Base-by-base conservation (phyloP, 2,329 filamentous ascomycete genomes). In the Trichoderma arundinaceum region DNA sequence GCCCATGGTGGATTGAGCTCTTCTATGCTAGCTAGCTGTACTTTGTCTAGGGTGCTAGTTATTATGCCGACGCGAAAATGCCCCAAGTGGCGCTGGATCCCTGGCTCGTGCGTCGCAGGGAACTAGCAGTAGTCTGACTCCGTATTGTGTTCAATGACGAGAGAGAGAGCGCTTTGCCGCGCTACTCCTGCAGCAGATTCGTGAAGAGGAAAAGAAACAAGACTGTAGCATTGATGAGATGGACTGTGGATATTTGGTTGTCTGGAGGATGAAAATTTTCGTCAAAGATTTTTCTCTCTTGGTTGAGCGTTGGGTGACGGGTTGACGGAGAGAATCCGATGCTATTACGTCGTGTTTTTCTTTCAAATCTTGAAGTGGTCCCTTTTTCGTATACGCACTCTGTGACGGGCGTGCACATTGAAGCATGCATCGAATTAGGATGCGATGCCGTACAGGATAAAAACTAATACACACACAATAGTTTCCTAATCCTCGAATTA, bases 231-330 rank as follows among this genome's bases (percentile, higher is more conserved):
- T 38, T 33, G 17, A n/a, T 10, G 43, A 33, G 33, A 52, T 22
- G 4, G 22, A 10, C 41, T n/a, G 59, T 53, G 59, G 59, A 33
- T 62, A 53, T 62, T 33, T 62, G 48, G 59, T 62, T 62, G 59
- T 44, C 59, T 32, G 7, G 59, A 62, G 59, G 41, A 62, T 62
- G 59, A 51, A 62, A 41, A 28, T 44, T 57, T 57, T 10, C 8
- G 2, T 10, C 10, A 32, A 44, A 8, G 17, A 13, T 19, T 17
- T 44, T 15, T 57, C 3, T 38, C 13, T 44, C 28, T 46, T 28
- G 59, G 59, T 13, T 62, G 59, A 62, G 38, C 38, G 59, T 62
- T 62, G 59, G 59, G 59, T 62, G 59, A 62, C 59, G 59, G 38
- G 4, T 35, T 19, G 48, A 38, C 38, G n/a, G 3, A 33, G 19